These are phyloP conservation scores for Cadophora gregata DNA, from an alignment of 2,329 filamentous ascomycete genomes.

Conservation along the genomic window DNA sequence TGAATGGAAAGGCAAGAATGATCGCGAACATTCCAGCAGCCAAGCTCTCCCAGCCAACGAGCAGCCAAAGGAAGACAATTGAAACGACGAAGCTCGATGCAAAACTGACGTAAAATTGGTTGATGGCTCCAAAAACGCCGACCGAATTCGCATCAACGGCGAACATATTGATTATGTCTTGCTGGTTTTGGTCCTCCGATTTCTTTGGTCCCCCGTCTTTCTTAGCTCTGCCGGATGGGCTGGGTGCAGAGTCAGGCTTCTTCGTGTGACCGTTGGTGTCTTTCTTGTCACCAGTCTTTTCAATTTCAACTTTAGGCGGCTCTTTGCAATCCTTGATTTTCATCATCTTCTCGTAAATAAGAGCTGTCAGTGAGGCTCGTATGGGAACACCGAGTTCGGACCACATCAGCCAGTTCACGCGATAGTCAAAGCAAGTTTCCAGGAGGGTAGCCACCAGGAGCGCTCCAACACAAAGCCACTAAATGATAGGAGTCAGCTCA, in stretches of 20 bases:
- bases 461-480: constrained; percentile 45
- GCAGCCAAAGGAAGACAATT: constrained; percentile 60
- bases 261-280: constrained; percentile 26
- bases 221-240: constrained; percentile 32
- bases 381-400: constrained; percentile 53
- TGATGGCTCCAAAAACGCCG: constrained; percentile 66
- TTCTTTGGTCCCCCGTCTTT: constrained; percentile 46
- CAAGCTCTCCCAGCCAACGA: constrained; percentile 74
- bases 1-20: constrained; percentile 67
- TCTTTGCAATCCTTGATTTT: constrained; percentile 69
- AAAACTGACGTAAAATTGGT: constrained; percentile 66
- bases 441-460: constrained; percentile 43
- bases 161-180: constrained; percentile 76
- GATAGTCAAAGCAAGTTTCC: constrained; percentile 26
- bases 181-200: constrained; percentile 61
- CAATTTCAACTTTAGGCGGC: constrained; percentile 45
- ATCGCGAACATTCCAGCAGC: constrained; percentile 68
- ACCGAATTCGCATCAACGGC: constrained; percentile 74
- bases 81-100: constrained; percentile 68
- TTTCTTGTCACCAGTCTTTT: constrained; percentile 53
- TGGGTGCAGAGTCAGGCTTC: constrained; percentile 36
- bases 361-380: constrained; percentile 69
- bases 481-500: background rate
- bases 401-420: constrained; percentile 32
- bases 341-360: constrained; percentile 79